phyloP scores from a whole-genome alignment of 2,329 filamentous ascomycete genomes.

The Colletotrichum siamense region DNA sequence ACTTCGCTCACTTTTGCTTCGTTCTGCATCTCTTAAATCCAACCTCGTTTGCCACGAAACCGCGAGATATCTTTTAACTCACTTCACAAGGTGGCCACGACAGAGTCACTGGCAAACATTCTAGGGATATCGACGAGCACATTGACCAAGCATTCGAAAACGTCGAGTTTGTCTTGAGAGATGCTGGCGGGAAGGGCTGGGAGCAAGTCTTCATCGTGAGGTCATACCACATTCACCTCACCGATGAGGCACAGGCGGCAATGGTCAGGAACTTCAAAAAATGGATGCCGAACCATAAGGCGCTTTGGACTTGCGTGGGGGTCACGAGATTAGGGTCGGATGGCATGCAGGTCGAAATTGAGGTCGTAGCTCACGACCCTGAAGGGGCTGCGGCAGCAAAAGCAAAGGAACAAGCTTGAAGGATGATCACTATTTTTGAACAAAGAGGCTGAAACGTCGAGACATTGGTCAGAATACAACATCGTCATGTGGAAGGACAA shows the following conservation, averaged over 20 bases:
- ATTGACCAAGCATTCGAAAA: background rate
- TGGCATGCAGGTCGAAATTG: background rate
- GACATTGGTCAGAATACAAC: background rate
- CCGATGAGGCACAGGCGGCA: background rate
- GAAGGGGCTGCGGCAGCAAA: background rate
- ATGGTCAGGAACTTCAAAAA: background rate
- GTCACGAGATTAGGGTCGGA: background rate
- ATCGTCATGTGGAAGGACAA: background rate
- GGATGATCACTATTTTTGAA: background rate
- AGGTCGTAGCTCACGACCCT: background rate
- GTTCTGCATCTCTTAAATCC: background rate
- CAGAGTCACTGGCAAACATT: background rate
- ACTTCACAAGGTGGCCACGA: background rate
- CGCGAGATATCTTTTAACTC: background rate
- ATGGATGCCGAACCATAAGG: background rate
- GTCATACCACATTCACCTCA: background rate
- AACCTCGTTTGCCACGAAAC: background rate
- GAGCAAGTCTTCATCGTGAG: background rate
- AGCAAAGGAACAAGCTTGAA: background rate
- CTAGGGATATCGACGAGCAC: background rate
- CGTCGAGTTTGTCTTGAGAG: background rate
- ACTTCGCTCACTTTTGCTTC: background rate
- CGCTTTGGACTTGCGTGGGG: background rate
- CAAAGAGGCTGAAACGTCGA: accelerated
- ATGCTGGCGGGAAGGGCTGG: background rate